A percentile compares a stretch with the other conserved stretches of the same genome.
Conservation (phyloP, 2,329 filamentous ascomycete genomes). For the Pestalotiopsis sp. region DNA sequence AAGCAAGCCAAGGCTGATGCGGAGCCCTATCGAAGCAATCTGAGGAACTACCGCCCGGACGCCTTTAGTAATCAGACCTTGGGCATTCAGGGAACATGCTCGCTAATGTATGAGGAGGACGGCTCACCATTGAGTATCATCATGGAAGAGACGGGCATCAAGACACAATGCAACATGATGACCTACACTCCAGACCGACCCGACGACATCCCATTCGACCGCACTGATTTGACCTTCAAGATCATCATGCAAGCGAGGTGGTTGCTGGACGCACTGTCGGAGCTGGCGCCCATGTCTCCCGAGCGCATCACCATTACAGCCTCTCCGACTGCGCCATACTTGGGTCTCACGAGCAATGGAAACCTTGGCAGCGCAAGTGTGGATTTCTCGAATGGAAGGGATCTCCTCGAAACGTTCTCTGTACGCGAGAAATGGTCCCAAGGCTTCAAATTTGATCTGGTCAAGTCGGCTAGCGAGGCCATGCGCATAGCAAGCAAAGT, state of each 20-base stretch:
- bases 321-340: constrained; percentile 64
- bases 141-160: constrained; percentile 82
- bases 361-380: constrained; percentile 64
- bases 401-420: constrained; percentile 73
- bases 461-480: constrained; percentile 85
- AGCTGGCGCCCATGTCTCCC: constrained; percentile 71
- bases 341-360: constrained; percentile 69
- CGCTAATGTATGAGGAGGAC: constrained; percentile 71
- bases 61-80: constrained; percentile 83
- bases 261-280: constrained; percentile 70
- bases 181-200: constrained; percentile 78
- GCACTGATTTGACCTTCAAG: constrained; percentile 79
- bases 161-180: constrained; percentile 84
- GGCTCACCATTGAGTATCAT: constrained; percentile 83
- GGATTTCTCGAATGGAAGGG: constrained; percentile 63
- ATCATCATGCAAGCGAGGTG: constrained; percentile 86
- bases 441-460: constrained; percentile 81
- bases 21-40: constrained; percentile 61
- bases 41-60: constrained; percentile 63
- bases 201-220: constrained; percentile 86
- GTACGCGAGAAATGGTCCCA: constrained; percentile 63
- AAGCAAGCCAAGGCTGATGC: constrained; percentile 59
- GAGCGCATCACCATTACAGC: constrained; percentile 69
- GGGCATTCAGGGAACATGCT: constrained; percentile 83
- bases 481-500: constrained; percentile 94